Conservation (phyloP, 176 grass and related monocot species). For the Zoysia japonica region DNA sequence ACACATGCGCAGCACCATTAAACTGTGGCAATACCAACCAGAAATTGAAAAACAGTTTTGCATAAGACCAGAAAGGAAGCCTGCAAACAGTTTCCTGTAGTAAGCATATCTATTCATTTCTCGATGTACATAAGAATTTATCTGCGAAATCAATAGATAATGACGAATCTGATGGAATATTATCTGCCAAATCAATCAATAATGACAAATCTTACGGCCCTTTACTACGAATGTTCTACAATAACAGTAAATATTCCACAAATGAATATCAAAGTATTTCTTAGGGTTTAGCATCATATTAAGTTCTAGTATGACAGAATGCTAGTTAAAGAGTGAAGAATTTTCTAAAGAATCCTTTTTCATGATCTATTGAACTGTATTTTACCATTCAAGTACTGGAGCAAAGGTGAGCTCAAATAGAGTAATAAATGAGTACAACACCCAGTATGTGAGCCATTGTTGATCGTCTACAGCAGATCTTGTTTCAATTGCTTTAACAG, state of each 20-base stretch:
- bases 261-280: neutral
- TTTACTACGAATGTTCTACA: neutral
- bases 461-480: slow-evolving; percentile 92
- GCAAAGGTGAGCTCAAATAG: slow-evolving; percentile 94
- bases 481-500: slow-evolving; percentile 95
- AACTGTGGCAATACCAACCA: slow-evolving; percentile 96
- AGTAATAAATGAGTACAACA: slow-evolving; percentile 96
- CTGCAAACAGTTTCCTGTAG: slow-evolving; percentile 41
- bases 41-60: slow-evolving; percentile 84
- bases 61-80: slow-evolving; percentile 94
- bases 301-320: slow-evolving; percentile 9
- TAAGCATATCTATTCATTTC: slow-evolving; percentile 35
- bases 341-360: neutral
- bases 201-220: neutral
- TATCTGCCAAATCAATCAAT: neutral
- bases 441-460: slow-evolving; percentile 99
- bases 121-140: slow-evolving; percentile 2
- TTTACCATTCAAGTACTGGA: slow-evolving; percentile 83
- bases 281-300: neutral
- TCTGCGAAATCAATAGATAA: neutral
- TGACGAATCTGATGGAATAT: neutral
- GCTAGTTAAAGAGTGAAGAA: slow-evolving; percentile 7
- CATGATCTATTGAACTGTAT: neutral
- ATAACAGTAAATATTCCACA: slow-evolving; percentile 8
- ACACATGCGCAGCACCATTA: slow-evolving; percentile 85